Evolutionary conservation across 2,329 filamentous ascomycete species (phyloP), one percentile per base, ranked within the genome.

Genomic region (Apiospora malaysiana): DNA sequence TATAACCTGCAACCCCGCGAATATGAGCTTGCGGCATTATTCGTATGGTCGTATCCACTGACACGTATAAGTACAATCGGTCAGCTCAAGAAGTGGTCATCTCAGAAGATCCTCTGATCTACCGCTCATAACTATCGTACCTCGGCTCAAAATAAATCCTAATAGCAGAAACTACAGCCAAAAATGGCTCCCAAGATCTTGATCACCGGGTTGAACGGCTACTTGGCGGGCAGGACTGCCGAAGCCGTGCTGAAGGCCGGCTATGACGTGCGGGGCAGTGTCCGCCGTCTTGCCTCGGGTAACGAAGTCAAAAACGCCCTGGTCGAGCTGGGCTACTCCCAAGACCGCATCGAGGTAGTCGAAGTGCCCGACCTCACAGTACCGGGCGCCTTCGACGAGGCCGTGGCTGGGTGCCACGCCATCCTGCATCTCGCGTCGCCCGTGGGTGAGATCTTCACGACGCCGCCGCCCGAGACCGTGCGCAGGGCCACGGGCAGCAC

Each of bases 121-220:
- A 23, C 7, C 7, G 10, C 10, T n/a, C 23, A 32, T 21, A 21
- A 10, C 23, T 25, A 32, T 18, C 27, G 6, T 12, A 6, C 7
- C n/a, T 18, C 25, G 12, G 6, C 42, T 27, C 25, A 16, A 14
- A 67, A 4, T n/a, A n/a, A n/a, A n/a, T n/a, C n/a, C n/a, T n/a
- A n/a, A n/a, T n/a, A n/a, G n/a, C n/a, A n/a, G n/a, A n/a, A n/a
- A n/a, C n/a, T n/a, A n/a, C n/a, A n/a, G n/a, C n/a, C n/a, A n/a
- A n/a, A n/a, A 32, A 68, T 71, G 40, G 73, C 69, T 45, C 72
- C 72, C 56, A 72, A 45, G 5, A 65, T 79, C 68, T 73, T 79
- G n/a, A 77, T 79, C 66, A 78, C 78, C 40, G 78, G 78, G 12
- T 68, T 78, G 66, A 79, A 78, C 68, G 78, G 78, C 66, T 78